A percentile compares a stretch with the other conserved stretches of the same genome.
These are phyloP conservation scores for Brettanomyces naardenensis DNA, from an alignment of 805 yeast genomes.

Conservation along the genomic window DNA sequence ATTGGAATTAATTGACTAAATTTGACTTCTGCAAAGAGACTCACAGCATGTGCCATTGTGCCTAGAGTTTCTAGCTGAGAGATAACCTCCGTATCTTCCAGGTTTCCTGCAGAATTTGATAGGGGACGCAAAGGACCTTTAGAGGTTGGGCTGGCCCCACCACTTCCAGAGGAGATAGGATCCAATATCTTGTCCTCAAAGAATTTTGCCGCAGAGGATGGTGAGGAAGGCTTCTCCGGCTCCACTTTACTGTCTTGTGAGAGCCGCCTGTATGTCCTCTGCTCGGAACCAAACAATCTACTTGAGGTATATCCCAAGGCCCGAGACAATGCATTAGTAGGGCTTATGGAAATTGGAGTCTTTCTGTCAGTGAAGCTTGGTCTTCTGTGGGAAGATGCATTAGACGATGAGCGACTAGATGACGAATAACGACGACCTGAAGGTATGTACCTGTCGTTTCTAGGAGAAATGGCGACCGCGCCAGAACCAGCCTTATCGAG, in stretches of 20 bases:
- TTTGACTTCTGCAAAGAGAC: conserved; percentile 85
- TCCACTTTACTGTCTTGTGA: conserved; percentile 4
- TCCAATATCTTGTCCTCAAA: conserved; percentile 17
- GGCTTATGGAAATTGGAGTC: conserved; percentile 62
- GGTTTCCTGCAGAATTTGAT: background rate
- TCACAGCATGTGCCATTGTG: conserved; percentile 85
- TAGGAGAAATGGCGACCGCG: conserved; percentile 30
- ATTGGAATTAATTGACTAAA: conserved; percentile 77
- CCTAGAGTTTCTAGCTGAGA: conserved; percentile 62
- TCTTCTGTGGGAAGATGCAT: conserved; percentile 37
- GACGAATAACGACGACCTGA: conserved; percentile 24
- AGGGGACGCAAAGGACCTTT: conserved; percentile 6
- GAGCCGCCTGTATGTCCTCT: conserved; percentile 6
- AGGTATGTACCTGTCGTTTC: conserved; percentile 1
- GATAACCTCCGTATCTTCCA: conserved; percentile 31
- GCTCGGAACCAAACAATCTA: conserved; percentile 59
- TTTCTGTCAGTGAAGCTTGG: conserved; percentile 59
- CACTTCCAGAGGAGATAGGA: conserved; percentile 7
- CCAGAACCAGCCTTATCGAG: conserved; percentile 45
- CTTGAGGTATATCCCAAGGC: conserved; percentile 87
- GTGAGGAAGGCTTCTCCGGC: conserved; percentile 8
- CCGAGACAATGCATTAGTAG: conserved; percentile 81
- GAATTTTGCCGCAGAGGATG: conserved; percentile 11
- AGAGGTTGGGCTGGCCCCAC: conserved; percentile 6
- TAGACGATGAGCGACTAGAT: conserved; percentile 38